phyloP scores from a whole-genome alignment of 1,284 basidiomycete species.

The Trichosporon ovoides region DNA sequence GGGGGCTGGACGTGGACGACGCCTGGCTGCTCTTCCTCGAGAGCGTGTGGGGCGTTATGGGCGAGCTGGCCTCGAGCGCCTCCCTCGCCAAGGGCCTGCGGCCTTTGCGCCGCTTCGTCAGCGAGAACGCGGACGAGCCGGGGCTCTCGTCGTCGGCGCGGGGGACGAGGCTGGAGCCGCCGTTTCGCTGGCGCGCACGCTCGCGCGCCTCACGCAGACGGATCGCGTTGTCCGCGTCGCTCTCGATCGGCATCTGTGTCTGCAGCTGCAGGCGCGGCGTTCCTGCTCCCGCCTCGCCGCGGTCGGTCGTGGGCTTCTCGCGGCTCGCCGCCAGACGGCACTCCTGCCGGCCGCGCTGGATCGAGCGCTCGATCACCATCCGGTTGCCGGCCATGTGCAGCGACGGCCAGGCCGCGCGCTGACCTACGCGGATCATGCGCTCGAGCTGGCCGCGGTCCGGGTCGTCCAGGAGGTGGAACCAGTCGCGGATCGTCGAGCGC shows the following conservation, averaged over 20 bases:
- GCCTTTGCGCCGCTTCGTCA: neutral
- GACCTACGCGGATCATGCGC: constrained; percentile 77
- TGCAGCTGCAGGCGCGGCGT: constrained; percentile 1
- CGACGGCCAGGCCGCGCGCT: constrained; percentile 93
- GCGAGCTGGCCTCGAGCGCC: too few species aligned
- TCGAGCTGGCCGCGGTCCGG: constrained; percentile 69
- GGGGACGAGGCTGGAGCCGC: too few species aligned
- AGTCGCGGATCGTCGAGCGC: constrained; percentile 72
- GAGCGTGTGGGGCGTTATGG: neutral
- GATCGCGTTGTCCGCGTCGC: constrained; percentile 48
- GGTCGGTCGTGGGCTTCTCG: constrained; percentile 36
- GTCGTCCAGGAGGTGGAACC: constrained; percentile 76
- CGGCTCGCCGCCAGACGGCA: constrained; percentile 56
- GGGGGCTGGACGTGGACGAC: neutral
- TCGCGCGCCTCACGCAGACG: constrained; percentile 35
- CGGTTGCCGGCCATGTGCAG: constrained; percentile 90
- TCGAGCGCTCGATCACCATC: constrained; percentile 59
- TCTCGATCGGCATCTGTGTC: constrained; percentile 47
- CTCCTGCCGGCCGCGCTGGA: constrained; percentile 70
- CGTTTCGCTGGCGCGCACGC: neutral
- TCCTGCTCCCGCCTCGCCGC: constrained; percentile 11
- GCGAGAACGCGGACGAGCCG: too few species aligned
- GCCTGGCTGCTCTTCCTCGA: neutral
- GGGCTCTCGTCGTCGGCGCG: too few species aligned
- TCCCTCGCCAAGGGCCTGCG: too few species aligned